phyloP scores from a whole-genome alignment of 2,329 filamentous ascomycete species.

The Verticillium nubilum region DNA sequence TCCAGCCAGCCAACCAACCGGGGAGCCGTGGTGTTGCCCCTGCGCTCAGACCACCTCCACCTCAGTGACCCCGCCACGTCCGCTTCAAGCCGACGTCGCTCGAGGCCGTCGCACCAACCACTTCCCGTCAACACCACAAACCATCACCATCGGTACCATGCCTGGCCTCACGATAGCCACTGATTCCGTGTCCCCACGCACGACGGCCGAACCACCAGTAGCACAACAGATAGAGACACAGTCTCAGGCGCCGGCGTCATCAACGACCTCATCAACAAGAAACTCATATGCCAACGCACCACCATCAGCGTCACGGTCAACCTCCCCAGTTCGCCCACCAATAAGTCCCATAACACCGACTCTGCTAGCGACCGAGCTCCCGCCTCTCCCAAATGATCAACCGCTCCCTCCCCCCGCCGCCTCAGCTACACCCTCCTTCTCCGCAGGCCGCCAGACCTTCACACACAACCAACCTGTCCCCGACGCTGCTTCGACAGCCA shows the following conservation, averaged over 20 bases:
- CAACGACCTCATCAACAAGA: slow-evolving; percentile 1
- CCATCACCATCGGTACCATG: slow-evolving; percentile 15
- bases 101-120: neutral
- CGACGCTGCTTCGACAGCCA: slow-evolving; percentile 23
- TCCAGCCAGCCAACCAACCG: neutral
- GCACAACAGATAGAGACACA: neutral
- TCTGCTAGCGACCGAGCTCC: slow-evolving; percentile 28
- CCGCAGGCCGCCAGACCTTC: slow-evolving; percentile 29
- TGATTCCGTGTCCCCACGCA: slow-evolving; percentile 13
- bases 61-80: neutral
- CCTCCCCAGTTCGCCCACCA: slow-evolving; percentile 43
- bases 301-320: slow-evolving; percentile 20
- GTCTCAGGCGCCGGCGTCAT: neutral
- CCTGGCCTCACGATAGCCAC: slow-evolving; percentile 22
- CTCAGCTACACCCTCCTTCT: slow-evolving; percentile 15
- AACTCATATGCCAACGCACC: slow-evolving; percentile 4
- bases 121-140: neutral
- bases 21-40: neutral
- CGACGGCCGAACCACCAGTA: slow-evolving; percentile 13
- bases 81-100: neutral
- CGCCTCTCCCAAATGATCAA: slow-evolving; percentile 1
- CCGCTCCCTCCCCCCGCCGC: neutral
- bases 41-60: neutral
- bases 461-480: slow-evolving; percentile 39
- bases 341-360: slow-evolving; percentile 53